Evolutionary conservation across 1,139 yeast genomes (phyloP), one percentile per base, ranked within the genome.

Genomic region (Blastobotrys malaysiensis): DNA sequence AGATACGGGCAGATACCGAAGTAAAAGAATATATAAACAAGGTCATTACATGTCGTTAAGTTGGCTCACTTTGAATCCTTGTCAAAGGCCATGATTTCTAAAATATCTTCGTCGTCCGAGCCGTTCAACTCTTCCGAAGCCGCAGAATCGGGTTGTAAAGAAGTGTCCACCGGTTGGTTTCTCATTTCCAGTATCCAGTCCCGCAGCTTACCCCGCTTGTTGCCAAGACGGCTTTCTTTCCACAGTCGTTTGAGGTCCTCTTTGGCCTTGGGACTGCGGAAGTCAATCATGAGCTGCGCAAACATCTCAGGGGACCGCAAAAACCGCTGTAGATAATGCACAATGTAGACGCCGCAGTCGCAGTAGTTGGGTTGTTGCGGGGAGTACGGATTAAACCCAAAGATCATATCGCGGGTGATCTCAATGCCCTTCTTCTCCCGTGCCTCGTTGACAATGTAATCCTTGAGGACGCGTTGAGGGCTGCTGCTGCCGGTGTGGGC

Each of bases 291-390:
- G 11, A 80, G 62, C 39, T 69, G 66, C 44, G 83, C 75, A 56
- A 88, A 81, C 46, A 66, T 73, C 0, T 66, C 66, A 0, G 84
- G 82, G 49, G 78, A 70, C 43, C 74, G 71, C 51, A 88, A 73
- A 73, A 91, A 86, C 61, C 79, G 80, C 57, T 80, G 78, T 20
- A 88, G 80, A 64, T 88, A 93, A 63, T 86, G 86, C 22, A 95
- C 84, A 4, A 93, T 87, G 71, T 88, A 97, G 20, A 95, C 82
- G 1, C 99, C 99, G 72, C 99, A 95, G 68, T 95, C 99, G 65
- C 91, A 88, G 70, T 84, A 84, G 67, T 95, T 95, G 50, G 83
- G 83, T 66, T 95, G 99, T 58, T 79, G 83, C 0, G 97, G 97
- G 0, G 90, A 95, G 26, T 73, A 66, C 5, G 87, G 86, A 3